Base-by-base conservation (phyloP, 192 early-diverging fungal species). In the Gorgonomyces haynaldii region DNA sequence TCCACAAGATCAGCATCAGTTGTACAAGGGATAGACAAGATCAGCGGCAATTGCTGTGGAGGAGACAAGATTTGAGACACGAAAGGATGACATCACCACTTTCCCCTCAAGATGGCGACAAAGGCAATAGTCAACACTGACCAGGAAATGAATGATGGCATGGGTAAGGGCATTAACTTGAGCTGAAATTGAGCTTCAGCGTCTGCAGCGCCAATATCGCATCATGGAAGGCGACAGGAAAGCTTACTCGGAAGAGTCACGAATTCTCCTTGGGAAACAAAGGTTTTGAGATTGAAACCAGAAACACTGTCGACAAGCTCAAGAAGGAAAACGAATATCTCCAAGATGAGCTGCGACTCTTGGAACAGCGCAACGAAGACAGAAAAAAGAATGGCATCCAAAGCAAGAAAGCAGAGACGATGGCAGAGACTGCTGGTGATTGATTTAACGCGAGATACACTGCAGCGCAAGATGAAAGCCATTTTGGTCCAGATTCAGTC, bases 161-260 rank as follows among this genome's bases (percentile, higher is more conserved):
- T 74, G 42, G 70, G 70, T 73, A 47, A 35, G 8, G 4, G 15
- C 12, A 4, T 28, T 29, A 26, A 32, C n/a, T 34, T 1, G 40
- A 74, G 66, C 72, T 22, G 72, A 74, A 40, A 62, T 74, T 16
- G 72, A 74, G 45, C 55, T 74, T 16, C 72, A 74, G 32, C 67
- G 66, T 42, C 55, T 74, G 25, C 67, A 69, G 43, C 41, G 72
- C 3, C 72, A 74, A 50, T 74, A 74, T 47, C 50, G 72, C 7
- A 74, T 74, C 50, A 74, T 74, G 72, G 73, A 76, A 47, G 66
- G 69, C 23, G 73, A 76, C 39, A 49, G 73, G 8, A 76, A 77
- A 52, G 70, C 74, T 1, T 77, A 77, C 61, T 61, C 60, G 44
- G 74, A 77, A 54, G 74, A 77, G 37, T 67, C 67, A 6, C 31